Percentiles rank a stretch among this genome's conserved stretches.
Conservation (phyloP, 495 filamentous ascomycete genomes). For the Aspergillus taichungensis region DNA sequence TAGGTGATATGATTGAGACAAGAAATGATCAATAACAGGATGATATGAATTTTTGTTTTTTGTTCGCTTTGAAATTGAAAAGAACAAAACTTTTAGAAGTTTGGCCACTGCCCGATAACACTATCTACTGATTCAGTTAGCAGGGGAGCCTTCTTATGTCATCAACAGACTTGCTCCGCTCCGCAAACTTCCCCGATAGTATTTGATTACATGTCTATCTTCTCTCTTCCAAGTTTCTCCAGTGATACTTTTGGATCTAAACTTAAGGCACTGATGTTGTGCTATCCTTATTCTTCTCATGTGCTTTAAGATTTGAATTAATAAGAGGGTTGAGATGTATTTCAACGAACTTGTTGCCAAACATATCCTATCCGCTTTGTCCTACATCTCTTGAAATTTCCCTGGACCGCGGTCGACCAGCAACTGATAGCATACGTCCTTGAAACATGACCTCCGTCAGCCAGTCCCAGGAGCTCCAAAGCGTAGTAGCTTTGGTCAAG, state of each 20-base stretch:
- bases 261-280: too few species aligned
- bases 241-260: not conserved
- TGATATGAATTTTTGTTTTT: slow-evolving; percentile 9
- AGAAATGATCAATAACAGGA: not conserved
- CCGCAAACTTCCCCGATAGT: slow-evolving; percentile 9
- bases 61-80: slow-evolving; percentile 8
- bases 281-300: too few species aligned
- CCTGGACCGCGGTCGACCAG: not conserved
- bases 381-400: slow-evolving; percentile 7
- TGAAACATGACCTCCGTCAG: slow-evolving; percentile 39
- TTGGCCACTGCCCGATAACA: too few species aligned
- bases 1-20: not conserved
- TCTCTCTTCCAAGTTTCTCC: not conserved
- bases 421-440: not conserved
- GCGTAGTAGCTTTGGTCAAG: slow-evolving; percentile 42
- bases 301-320: too few species aligned
- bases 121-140: too few species aligned
- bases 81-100: slow-evolving; percentile 1
- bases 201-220: not conserved
- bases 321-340: slow-evolving; percentile 15
- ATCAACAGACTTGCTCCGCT: slow-evolving; percentile 22
- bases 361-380: slow-evolving; percentile 5
- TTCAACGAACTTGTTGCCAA: slow-evolving; percentile 6
- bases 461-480: slow-evolving; percentile 26
- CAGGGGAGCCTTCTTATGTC: slow-evolving; percentile 27